Evolutionary conservation across 208 protist species (phyloP), one percentile per base, ranked within the genome.

Genomic region (Phytomonas serpens): DNA sequence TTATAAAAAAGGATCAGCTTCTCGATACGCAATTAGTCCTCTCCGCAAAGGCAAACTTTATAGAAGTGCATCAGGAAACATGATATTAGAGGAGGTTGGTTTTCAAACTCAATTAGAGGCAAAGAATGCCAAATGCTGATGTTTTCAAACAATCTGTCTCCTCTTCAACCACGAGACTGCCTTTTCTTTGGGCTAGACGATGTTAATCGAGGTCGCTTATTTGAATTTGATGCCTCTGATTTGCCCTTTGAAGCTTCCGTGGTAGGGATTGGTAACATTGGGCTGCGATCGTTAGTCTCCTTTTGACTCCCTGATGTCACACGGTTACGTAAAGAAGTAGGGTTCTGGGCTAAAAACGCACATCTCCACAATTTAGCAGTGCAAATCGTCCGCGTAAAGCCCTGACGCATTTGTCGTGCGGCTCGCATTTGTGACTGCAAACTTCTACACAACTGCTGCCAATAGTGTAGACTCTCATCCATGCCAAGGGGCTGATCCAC

Each of bases 371-470:
- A 57, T 27, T 57, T 57, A 7, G 47, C 61, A n/a, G 37, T 75
- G 19, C 19, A 64, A 19, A 93, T 47, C 40, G 71, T 85, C 36
- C 82, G 86, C 11, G 77, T 77, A 57, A 93, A 88, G 16, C 80
- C 71, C 57, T 88, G 76, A 16, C 86, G 79, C 29, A 89, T 62
- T 14, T 80, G 30, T 4, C 84, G 74, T 3, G 84, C 86, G 14
- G 83, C 77, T 10, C 73, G 77, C 84, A 94, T 86, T 67, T 94
- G 89, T 71, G 65, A 68, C 61, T 71, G 74, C 29, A 94, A 72
- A 73, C 81, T 90, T 16, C 33, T 72, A 62, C 89, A 94, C 10
- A 94, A 72, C 64, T 83, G 77, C n/a, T 86, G 77, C 84, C 83
- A 91, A 76, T 86, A 85, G 34, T 52, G 68, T 40, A 85, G 63